A percentile compares a stretch with the other conserved stretches of the same genome.
phyloP scores from a whole-genome alignment of 2,329 filamentous ascomycete genomes.

The Zasmidium angulare region DNA sequence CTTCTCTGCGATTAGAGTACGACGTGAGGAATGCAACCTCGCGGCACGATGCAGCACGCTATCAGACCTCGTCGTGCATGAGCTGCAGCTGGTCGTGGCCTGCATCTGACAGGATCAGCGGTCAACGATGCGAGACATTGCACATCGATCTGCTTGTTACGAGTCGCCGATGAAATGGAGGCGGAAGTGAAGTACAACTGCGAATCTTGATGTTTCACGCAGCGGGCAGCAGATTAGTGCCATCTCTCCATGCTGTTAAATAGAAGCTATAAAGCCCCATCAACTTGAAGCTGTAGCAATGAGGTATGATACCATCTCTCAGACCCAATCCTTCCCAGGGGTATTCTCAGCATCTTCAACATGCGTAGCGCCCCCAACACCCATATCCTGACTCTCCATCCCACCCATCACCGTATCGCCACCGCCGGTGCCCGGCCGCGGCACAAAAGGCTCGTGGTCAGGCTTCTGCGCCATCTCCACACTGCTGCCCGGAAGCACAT shows the following conservation, averaged over 20 bases:
- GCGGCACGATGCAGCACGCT: background rate
- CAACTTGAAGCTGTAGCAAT: too few relatives aligned
- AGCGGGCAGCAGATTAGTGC: too few relatives aligned
- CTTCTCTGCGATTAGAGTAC: background rate
- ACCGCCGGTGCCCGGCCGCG: background rate
- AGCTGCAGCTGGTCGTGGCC: too few relatives aligned
- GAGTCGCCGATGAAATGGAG: too few relatives aligned
- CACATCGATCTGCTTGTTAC: too few relatives aligned
- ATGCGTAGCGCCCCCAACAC: slow-evolving; percentile 12
- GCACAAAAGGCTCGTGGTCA: slow-evolving; percentile 10
- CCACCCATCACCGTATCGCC: slow-evolving; percentile 14
- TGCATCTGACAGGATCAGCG: too few relatives aligned
- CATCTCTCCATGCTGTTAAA: too few relatives aligned
- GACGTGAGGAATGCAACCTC: background rate
- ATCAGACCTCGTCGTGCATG: background rate
- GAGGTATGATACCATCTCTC: too few relatives aligned
- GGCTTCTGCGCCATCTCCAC: slow-evolving; percentile 31
- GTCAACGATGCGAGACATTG: too few relatives aligned
- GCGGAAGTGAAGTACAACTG: too few relatives aligned
- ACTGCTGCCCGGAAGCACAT: slow-evolving; percentile 2
- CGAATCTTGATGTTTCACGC: too few relatives aligned
- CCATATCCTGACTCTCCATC: slow-evolving; percentile 14
- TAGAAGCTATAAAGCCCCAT: too few relatives aligned
- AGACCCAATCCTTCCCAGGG: background rate
- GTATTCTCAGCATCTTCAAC: slow-evolving; percentile 2